A percentile compares a stretch with the other conserved stretches of the same genome.
Evolutionary conservation across 108 stramenopile species (phyloP).

Genomic region (Cyclotella choctawhatcheeana): DNA sequence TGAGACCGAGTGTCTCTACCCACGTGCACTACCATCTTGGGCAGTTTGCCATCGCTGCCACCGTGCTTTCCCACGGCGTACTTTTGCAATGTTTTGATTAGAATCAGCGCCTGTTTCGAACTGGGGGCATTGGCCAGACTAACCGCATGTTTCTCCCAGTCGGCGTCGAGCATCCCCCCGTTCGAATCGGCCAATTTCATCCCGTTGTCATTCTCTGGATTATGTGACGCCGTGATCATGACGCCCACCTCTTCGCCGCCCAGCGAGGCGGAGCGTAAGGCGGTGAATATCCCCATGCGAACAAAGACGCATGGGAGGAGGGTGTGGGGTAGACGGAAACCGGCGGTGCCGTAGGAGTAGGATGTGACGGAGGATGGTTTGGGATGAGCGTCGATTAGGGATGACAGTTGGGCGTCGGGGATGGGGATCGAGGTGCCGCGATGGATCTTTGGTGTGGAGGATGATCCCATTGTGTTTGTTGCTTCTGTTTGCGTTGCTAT

Average conservation of each 20-base stretch:
- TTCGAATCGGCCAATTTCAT: constrained; percentile 94
- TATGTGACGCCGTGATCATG: constrained; percentile 99
- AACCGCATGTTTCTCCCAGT: constrained; percentile 80
- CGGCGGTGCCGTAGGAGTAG: constrained; percentile 82
- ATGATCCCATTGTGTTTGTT: constrained; percentile 8
- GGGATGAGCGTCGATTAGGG: constrained; percentile 43
- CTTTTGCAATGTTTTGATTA: constrained; percentile 28
- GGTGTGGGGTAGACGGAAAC: constrained; percentile 74
- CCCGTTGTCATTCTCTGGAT: constrained; percentile 94
- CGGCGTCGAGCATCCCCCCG: constrained; percentile 89
- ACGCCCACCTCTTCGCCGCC: constrained; percentile 74
- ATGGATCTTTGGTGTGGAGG: constrained; percentile 44
- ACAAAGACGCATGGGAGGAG: constrained; percentile 67
- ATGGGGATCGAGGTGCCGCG: constrained; percentile 34
- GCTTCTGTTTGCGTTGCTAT: neutral
- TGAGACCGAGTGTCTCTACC: constrained; percentile 92
- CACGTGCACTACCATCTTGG: constrained; percentile 65
- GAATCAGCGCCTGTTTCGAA: constrained; percentile 34
- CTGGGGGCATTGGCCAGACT: constrained; percentile 68
- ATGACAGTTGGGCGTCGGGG: constrained; percentile 28
- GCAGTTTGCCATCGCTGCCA: constrained; percentile 26
- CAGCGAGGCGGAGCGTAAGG: constrained; percentile 49
- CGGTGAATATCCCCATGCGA: constrained; percentile 70
- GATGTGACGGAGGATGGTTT: constrained; percentile 33
- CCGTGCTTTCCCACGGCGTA: constrained; percentile 7